phyloP scores from a whole-genome alignment of 257 asterid genomes.

The Capsicum rhomboideum region DNA sequence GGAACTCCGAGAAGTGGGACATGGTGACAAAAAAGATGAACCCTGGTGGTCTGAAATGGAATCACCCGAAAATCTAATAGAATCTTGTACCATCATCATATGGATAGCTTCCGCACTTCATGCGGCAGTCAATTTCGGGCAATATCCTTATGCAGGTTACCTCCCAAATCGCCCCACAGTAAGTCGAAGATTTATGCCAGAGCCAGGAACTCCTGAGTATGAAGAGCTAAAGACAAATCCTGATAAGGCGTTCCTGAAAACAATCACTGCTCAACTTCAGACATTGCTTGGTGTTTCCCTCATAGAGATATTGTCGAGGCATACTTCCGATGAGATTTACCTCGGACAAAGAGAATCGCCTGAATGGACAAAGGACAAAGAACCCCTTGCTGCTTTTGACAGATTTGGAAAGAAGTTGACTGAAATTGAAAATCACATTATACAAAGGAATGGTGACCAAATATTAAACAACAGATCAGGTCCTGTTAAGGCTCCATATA shows the following conservation, averaged over 20 bases:
- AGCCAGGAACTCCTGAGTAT: slow-evolving; percentile 42
- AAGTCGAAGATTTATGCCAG: slow-evolving; percentile 64
- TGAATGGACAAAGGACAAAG: slow-evolving; percentile 43
- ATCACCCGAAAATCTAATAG: slow-evolving; percentile 34
- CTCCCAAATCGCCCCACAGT: slow-evolving; percentile 56
- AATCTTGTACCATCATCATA: slow-evolving; percentile 61
- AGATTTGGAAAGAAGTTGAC: slow-evolving; percentile 37
- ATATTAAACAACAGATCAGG: slow-evolving; percentile 51
- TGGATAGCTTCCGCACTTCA: slow-evolving; percentile 86
- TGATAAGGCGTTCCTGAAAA: slow-evolving; percentile 49
- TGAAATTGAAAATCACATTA: slow-evolving; percentile 36
- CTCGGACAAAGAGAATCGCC: slow-evolving; percentile 24
- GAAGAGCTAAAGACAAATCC: slow-evolving; percentile 51
- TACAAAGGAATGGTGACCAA: slow-evolving; percentile 32
- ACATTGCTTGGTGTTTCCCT: slow-evolving; percentile 54
- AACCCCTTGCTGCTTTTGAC: slow-evolving; percentile 41
- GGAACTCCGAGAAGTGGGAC: slow-evolving; percentile 38
- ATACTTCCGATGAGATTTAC: slow-evolving; percentile 57
- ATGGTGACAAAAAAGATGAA: slow-evolving; percentile 55
- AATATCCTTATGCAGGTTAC: slow-evolving; percentile 47
- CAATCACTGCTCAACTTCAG: slow-evolving; percentile 50
- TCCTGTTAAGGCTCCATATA: slow-evolving; percentile 60
- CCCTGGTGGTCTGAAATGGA: slow-evolving; percentile 1
- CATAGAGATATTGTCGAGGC: slow-evolving; percentile 64
- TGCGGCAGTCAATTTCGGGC: slow-evolving; percentile 30